These are phyloP conservation scores for Cardamine chenopodiifolia DNA, from an alignment of 345 rosid genomes.

Conservation along the genomic window DNA sequence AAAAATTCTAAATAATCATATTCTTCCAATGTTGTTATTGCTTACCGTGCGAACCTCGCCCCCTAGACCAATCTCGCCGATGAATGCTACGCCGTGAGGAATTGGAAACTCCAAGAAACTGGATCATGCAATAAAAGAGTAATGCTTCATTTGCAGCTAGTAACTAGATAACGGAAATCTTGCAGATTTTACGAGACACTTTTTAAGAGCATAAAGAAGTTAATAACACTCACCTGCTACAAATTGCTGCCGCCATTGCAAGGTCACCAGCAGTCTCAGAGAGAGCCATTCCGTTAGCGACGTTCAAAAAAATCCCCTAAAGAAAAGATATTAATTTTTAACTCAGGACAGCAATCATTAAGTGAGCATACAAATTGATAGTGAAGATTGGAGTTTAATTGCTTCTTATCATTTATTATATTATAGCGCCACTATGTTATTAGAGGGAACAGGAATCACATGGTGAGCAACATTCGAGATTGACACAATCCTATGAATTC, in stretches of 20 bases:
- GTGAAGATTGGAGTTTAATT: not conserved
- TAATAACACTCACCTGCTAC: slow-evolving; percentile 67
- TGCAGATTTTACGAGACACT: not conserved
- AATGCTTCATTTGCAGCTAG: slow-evolving; percentile 1
- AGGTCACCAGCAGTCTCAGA: slow-evolving; percentile 93
- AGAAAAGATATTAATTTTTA: not conserved
- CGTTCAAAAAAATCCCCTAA: slow-evolving; percentile 78
- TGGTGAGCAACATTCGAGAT: not conserved
- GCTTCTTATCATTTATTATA: not conserved
- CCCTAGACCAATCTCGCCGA: slow-evolving; percentile 85
- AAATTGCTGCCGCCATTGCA: slow-evolving; percentile 93
- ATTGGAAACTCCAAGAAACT: slow-evolving; percentile 96
- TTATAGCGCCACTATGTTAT: not conserved
- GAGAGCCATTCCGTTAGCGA: slow-evolving; percentile 74
- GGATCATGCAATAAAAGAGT: slow-evolving; percentile 20
- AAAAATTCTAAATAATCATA: not conserved
- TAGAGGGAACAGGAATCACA: not conserved
- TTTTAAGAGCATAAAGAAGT: not conserved
- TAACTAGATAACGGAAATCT: not conserved
- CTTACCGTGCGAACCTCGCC: slow-evolving; percentile 86
- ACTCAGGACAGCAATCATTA: not conserved
- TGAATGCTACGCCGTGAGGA: slow-evolving; percentile 74
- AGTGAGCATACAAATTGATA: not conserved
- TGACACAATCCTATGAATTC: not conserved
- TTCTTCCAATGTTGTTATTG: slow-evolving; percentile 2